Percentiles rank a stretch among this genome's conserved stretches.
phyloP scores from a whole-genome alignment of 257 asterid genomes.

The Fraxinus americana region DNA sequence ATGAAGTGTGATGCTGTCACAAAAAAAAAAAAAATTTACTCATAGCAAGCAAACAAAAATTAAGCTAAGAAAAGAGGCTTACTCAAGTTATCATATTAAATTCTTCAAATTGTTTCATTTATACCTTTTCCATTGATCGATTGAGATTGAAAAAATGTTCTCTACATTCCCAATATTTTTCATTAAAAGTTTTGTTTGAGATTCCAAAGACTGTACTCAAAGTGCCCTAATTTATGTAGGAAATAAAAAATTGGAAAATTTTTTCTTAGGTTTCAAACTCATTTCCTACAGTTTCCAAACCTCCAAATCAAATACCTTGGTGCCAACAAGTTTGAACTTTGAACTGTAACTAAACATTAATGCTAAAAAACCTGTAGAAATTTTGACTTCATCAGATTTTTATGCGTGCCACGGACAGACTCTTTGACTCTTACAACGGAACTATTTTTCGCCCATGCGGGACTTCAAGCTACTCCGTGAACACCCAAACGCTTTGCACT shows the following conservation, averaged over 20 bases:
- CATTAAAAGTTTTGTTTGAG: background rate
- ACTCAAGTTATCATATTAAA: background rate
- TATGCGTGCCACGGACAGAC: no score
- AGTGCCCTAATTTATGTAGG: background rate
- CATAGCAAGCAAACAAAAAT: background rate
- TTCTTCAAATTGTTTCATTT: background rate
- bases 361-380: background rate
- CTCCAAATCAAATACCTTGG: background rate
- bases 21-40: background rate
- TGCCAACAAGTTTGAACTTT: background rate
- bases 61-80: background rate
- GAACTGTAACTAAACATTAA: background rate
- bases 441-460: no score
- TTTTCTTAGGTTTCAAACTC: background rate
- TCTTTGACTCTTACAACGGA: no score
- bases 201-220: background rate
- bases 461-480: no score
- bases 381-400: background rate
- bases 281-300: background rate
- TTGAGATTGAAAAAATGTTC: background rate
- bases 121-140: background rate
- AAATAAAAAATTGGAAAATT: background rate
- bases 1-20: background rate
- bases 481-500: no score
- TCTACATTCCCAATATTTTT: background rate